Conservation (phyloP, 2,329 filamentous ascomycete genomes). For the Cryphonectria japonica region DNA sequence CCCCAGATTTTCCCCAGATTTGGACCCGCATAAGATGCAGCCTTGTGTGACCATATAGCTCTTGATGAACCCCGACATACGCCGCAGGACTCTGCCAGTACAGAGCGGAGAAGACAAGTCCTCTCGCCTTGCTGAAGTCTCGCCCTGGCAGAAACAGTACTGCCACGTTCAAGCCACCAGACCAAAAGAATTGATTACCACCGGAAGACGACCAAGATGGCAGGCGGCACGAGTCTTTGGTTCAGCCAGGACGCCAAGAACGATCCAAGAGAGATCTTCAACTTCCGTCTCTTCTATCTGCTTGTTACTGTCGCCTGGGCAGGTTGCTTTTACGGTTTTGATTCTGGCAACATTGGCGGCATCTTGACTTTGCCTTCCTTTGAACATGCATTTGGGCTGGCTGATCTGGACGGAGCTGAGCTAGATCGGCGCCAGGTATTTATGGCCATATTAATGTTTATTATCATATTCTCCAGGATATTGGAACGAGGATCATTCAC, state of each 20-base stretch:
- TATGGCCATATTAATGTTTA: neutral
- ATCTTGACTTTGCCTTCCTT: constrained; percentile 43
- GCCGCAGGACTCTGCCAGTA: too few species aligned
- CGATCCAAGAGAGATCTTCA: constrained; percentile 44
- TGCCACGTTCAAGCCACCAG: too few species aligned
- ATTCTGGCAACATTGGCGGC: constrained; percentile 45
- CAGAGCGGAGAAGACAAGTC: too few species aligned
- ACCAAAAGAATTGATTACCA: neutral
- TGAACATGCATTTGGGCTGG: constrained; percentile 41
- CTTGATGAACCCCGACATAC: neutral
- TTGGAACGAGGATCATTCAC: neutral
- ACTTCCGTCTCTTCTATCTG: constrained; percentile 39
- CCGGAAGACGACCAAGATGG: constrained; percentile 35
- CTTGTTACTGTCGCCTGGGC: constrained; percentile 41
- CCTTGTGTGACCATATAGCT: neutral
- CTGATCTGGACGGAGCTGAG: constrained; percentile 37
- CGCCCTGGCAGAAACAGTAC: too few species aligned
- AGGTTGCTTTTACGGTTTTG: constrained; percentile 45
- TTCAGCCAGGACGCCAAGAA: constrained; percentile 41
- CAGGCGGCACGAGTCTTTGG: constrained; percentile 44
- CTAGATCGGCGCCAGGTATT: neutral
- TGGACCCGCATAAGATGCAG: neutral
- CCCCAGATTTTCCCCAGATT: neutral
- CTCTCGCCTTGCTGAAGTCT: too few species aligned
- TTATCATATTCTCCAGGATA: too few species aligned